Percentiles rank a stretch among this genome's conserved stretches.
phyloP scores from a whole-genome alignment of 2,329 filamentous ascomycete genomes.

The Beauveria sp. region DNA sequence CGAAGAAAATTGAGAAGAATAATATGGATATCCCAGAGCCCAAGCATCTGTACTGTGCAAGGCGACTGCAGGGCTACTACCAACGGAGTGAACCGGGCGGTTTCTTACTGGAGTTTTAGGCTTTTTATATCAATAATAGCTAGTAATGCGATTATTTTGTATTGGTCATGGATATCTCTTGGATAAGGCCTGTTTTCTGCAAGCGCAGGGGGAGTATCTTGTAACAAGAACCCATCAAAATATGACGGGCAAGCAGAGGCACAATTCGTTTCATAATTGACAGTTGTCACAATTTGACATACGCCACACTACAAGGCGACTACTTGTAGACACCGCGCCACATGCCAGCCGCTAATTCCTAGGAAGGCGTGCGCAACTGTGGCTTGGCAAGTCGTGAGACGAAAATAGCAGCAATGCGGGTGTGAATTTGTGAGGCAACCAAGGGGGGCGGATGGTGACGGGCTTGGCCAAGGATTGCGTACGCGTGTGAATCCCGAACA shows the following conservation, averaged over 20 bases:
- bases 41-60: neutral
- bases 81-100: neutral
- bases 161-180: neutral
- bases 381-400: neutral
- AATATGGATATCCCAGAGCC: neutral
- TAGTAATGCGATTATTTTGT: conserved; percentile 2
- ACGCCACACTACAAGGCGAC: neutral
- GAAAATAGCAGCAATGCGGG: conserved; percentile 2
- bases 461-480: neutral
- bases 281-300: neutral
- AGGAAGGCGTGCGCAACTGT: neutral
- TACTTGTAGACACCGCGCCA: neutral
- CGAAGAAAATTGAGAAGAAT: neutral
- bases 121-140: conserved; percentile 7
- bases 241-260: neutral
- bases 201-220: no score
- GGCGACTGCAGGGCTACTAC: neutral
- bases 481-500: neutral
- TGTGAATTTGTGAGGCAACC: neutral
- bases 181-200: neutral
- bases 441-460: neutral
- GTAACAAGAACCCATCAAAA: neutral
- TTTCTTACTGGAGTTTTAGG: conserved; percentile 6
- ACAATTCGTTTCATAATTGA: neutral
- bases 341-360: neutral